Conservation (phyloP, 768 basidiomycete species). For the Lactifluus subvellereus region DNA sequence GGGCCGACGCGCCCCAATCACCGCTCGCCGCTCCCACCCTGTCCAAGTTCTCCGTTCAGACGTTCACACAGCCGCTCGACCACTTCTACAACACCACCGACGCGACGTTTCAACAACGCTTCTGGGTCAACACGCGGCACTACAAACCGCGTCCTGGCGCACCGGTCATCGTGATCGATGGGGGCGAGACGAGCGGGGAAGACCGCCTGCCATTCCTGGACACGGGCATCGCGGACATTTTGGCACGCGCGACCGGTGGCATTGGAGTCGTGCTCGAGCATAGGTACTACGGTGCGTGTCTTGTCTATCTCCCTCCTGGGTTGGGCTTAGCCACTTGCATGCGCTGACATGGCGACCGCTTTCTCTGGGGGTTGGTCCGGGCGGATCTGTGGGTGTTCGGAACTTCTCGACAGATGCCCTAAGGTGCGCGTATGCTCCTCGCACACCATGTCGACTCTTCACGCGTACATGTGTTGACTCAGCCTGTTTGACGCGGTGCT, state of each 20-base stretch:
- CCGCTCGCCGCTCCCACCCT: background rate
- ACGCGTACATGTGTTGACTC: background rate
- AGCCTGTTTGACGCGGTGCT: background rate
- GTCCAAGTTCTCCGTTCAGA: conserved; percentile 46
- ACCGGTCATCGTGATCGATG: conserved; percentile 88
- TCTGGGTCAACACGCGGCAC: conserved; percentile 84
- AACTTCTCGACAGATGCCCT: conserved; percentile 81
- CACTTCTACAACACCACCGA: conserved; percentile 55
- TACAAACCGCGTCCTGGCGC: conserved; percentile 65
- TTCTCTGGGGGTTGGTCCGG: conserved; percentile 33
- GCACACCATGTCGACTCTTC: background rate
- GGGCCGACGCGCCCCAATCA: background rate
- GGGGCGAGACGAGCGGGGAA: conserved; percentile 87
- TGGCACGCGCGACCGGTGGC: conserved; percentile 80
- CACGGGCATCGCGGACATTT: conserved; percentile 72
- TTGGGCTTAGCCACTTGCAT: background rate
- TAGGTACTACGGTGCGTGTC: conserved; percentile 67
- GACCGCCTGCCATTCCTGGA: conserved; percentile 45
- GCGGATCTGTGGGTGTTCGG: conserved; percentile 65
- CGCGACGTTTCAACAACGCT: conserved; percentile 78
- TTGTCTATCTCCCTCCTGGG: no score
- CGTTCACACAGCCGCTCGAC: conserved; percentile 82
- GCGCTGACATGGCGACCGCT: conserved; percentile 20
- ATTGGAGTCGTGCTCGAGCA: conserved; percentile 90
- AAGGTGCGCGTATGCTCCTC: conserved; percentile 39